Conservation (phyloP, 495 filamentous ascomycete genomes). For the Penicillium roqueforti region DNA sequence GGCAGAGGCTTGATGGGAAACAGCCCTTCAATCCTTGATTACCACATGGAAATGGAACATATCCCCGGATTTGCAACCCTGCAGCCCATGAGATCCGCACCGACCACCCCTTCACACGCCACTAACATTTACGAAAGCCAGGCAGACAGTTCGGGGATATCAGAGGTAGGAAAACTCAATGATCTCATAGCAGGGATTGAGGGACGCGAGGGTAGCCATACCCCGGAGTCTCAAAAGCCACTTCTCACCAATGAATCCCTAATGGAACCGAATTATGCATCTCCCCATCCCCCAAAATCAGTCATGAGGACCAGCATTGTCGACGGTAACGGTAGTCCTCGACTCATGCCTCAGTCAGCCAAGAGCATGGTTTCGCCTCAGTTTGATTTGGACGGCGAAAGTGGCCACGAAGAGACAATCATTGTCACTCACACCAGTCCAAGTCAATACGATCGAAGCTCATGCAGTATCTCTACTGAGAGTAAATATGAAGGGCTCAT, state of each 20-base stretch:
- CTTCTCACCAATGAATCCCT: conserved; percentile 11
- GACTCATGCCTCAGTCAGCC: conserved; percentile 5
- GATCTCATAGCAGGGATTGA: background rate
- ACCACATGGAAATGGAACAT: conserved; percentile 9
- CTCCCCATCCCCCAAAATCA: background rate
- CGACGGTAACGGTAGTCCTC: conserved; percentile 32
- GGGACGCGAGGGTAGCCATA: conserved; percentile 1
- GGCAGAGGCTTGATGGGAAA: background rate
- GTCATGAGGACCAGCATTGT: conserved; percentile 18
- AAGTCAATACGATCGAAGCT: conserved; percentile 10
- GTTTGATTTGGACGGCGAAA: background rate
- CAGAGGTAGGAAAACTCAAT: background rate
- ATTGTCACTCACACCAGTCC: conserved; percentile 6
- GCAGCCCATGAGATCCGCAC: background rate
- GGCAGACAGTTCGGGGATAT: conserved; percentile 1
- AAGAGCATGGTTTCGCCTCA: background rate
- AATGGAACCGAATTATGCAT: background rate
- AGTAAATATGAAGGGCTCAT: background rate
- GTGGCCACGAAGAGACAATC: background rate
- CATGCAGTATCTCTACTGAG: conserved; percentile 1
- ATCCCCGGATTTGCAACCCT: conserved; percentile 2
- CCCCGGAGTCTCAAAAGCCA: conserved; percentile 23
- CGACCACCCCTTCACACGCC: background rate
- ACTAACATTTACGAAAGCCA: background rate
- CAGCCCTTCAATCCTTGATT: conserved; percentile 4